These are phyloP conservation scores for Phellinidium pouzarii DNA, from an alignment of 1,284 basidiomycete species.

Conservation along the genomic window DNA sequence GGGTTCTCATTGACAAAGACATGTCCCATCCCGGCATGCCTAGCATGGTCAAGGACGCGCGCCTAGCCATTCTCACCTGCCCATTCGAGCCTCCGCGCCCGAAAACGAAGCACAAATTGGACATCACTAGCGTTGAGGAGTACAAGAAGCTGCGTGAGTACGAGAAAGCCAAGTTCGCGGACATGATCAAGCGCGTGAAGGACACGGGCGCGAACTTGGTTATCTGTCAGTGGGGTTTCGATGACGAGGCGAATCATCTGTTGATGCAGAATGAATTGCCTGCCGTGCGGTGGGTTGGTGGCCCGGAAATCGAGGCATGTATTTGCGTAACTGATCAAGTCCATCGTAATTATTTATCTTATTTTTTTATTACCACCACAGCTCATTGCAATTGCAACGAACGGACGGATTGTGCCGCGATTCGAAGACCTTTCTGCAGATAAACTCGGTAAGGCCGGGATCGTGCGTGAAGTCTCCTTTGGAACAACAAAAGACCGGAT, in stretches of 20 bases:
- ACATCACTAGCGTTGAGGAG: conserved; percentile 97
- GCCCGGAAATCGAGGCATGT: conserved; percentile 92
- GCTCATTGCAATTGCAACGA: conserved; percentile 97
- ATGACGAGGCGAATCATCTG: conserved; percentile 98
- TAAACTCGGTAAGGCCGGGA: conserved; percentile 89
- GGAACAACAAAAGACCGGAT: conserved; percentile 98
- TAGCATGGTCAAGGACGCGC: conserved; percentile 78
- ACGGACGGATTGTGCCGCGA: conserved; percentile 95
- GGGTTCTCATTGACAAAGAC: conserved; percentile 98
- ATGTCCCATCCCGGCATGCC: conserved; percentile 99
- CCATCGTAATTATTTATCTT: too few relatives aligned
- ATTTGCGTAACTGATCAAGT: background rate
- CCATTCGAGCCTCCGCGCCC: conserved; percentile 98
- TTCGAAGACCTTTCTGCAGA: conserved; percentile 92
- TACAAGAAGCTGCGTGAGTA: conserved; percentile 93
- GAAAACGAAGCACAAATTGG: conserved; percentile 99
- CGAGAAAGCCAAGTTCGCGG: conserved; percentile 92
- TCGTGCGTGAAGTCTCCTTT: conserved; percentile 92
- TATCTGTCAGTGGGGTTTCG: conserved; percentile 99
- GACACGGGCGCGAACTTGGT: conserved; percentile 98
- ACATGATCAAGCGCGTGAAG: conserved; percentile 97
- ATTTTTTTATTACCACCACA: conserved; percentile 28
- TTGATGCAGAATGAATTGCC: conserved; percentile 97
- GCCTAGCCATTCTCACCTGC: conserved; percentile 95
- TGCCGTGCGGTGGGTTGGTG: conserved; percentile 98